Evolutionary conservation across 139 green algal genomes (phyloP), one percentile per base, ranked within the genome.

Genomic region (Medakamo hakoo): DNA sequence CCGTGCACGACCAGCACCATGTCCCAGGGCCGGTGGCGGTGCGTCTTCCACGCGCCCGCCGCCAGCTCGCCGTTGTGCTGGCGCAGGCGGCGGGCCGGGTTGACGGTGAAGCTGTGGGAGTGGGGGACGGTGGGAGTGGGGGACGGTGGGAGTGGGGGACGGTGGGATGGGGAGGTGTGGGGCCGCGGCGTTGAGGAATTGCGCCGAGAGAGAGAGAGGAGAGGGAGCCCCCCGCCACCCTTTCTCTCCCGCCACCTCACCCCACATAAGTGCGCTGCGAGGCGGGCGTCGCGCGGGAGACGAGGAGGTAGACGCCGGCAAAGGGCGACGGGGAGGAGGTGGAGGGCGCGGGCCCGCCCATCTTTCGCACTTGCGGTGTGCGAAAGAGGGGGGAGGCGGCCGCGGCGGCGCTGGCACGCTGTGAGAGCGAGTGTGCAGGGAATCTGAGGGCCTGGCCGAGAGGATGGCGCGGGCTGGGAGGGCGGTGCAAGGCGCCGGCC

Each of bases 41-140:
- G 61, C 14, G 88, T 96, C 16, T 71, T 78, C 63, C 59, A 76
- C 4, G 89, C 89, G 0, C 88, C 89, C 22, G 66, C 70, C 1
- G 24, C 67, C 16, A 97, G 79, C 59, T 94, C 71, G 1, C 90
- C 90, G 70, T 97, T 97, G 81, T 97, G 90, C 73, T 97, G 90
- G 4, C 86, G 68, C 9, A 97, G 80, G 29, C 90, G 75, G 1
- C 89, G 71, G 5, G 59, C 60, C 1, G 90, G 90, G 65, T 97
- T 94, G 30, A 91, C 83, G 1, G 90, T 95, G 72, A 93, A 95
- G 32, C 87, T 91, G 75, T 31, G 23, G 23, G 3, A 21, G 27
- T 29, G 58, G 14, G 56, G 20, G 27, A 19, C 14, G 21, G 60
- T 30, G 60, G 9, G 40, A 52, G 40, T 16, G 16, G 16, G 9